Evolutionary conservation across 768 basidiomycete genomes (phyloP), one percentile per base, ranked within the genome.

Genomic region (Auriculariales sp.): DNA sequence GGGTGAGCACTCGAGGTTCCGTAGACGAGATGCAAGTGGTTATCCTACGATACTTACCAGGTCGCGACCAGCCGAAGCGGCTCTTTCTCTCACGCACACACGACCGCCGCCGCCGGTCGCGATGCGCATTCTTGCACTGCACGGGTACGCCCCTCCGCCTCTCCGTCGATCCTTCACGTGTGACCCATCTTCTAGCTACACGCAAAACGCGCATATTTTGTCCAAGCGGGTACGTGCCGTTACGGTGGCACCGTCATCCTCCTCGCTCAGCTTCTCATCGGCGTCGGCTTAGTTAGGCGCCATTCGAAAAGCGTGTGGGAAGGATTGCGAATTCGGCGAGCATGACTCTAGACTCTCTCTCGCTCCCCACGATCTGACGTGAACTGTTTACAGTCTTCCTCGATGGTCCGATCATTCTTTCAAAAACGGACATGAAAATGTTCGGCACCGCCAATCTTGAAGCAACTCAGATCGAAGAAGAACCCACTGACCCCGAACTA

Each of bases 161-260:
- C 5, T 36, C 35, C 6, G 5, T 36, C 5, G 35, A 17, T 36
- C 6, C 5, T 4, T 7, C 6, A 4, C n/a, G 7, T 7, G n/a
- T 5, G 7, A 7, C 6, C 5, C 6, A 19, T 7, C 6, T 5
- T n/a, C 35, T 7, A 83, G 83, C n/a, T 81, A 77, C 57, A 72
- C 81, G 9, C 84, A 87, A 62, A 88, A 83, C 56, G 81, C 73
- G 6, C 66, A 53, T 25, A 73, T 83, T 50, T 81, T 85, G 61
- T 80, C 73, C 62, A 86, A 82, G 67, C 71, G 81, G 57, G 84
- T 84, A 52, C 62, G 75, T 34, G 29, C 24, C 19, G 19, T 46
- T 32, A 33, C 15, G 31, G 22, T 10, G n/a, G n/a, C 28, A 42
- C 11, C 28, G n/a, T 34, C 12, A 17, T 46, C 17, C 11, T 9